These are phyloP conservation scores for Scedosporium aurantiacum DNA, from an alignment of 2,329 filamentous ascomycete species.

Conservation along the genomic window DNA sequence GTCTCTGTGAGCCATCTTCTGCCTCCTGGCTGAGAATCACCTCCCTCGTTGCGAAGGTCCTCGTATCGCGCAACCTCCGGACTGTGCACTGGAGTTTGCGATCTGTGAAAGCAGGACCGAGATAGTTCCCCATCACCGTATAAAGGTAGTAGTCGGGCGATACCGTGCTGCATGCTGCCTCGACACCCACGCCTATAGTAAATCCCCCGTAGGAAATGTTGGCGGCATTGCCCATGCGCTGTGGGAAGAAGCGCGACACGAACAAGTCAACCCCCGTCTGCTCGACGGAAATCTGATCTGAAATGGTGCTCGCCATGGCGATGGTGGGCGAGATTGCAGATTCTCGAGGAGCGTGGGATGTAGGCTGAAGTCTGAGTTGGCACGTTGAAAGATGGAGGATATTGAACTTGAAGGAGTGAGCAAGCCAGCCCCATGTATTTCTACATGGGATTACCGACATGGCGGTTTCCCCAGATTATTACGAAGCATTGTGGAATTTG, in stretches of 20 bases:
- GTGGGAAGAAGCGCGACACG: slow-evolving; percentile 16
- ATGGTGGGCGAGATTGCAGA: too few relatives aligned
- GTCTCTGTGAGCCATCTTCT: slow-evolving; percentile 19
- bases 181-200: slow-evolving; percentile 23
- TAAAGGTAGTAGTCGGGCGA: slow-evolving; percentile 25
- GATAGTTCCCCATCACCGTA: slow-evolving; percentile 28
- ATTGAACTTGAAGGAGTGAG: neutral
- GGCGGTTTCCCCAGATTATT: too few relatives aligned
- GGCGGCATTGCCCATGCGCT: slow-evolving; percentile 19
- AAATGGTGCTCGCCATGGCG: slow-evolving; percentile 9
- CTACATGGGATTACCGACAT: neutral
- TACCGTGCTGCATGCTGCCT: slow-evolving; percentile 25
- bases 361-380: too few relatives aligned
- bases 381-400: too few relatives aligned
- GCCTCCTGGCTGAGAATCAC: slow-evolving; percentile 27
- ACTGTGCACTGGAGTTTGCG: slow-evolving; percentile 22
- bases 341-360: slow-evolving; percentile 8
- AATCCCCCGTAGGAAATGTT: slow-evolving; percentile 29
- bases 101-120: slow-evolving; percentile 27
- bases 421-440: neutral
- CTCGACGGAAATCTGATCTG: slow-evolving; percentile 4
- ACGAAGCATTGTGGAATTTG: too few relatives aligned
- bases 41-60: slow-evolving; percentile 30
- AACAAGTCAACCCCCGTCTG: slow-evolving; percentile 9
- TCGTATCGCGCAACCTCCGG: slow-evolving; percentile 24